Conservation (phyloP, 495 filamentous ascomycete species). For the Terfezia claveryi region DNA sequence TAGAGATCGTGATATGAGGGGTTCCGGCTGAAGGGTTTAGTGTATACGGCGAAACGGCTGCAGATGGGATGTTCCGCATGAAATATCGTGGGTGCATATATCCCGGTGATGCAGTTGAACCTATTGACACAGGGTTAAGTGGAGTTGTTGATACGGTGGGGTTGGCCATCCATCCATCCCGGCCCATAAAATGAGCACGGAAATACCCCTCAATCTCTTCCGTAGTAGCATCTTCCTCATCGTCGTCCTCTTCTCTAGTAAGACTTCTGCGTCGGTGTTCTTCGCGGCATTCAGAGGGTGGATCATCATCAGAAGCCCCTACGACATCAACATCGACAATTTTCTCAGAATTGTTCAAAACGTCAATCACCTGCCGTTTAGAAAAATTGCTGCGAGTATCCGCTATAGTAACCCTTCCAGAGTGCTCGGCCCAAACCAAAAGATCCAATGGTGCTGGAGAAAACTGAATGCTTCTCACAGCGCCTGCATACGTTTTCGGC, state of each 20-base stretch:
- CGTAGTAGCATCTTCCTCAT: slow-evolving; percentile 8
- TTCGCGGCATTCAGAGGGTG: slow-evolving; percentile 10
- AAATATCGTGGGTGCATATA: neutral
- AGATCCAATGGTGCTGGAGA: slow-evolving; percentile 78
- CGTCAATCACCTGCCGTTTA: slow-evolving; percentile 40
- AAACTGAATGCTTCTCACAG: slow-evolving; percentile 78
- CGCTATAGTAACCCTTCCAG: slow-evolving; percentile 59
- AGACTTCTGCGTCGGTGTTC: slow-evolving; percentile 5
- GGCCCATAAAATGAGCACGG: neutral
- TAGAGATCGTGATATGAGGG: no score
- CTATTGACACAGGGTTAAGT: neutral
- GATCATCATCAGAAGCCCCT: slow-evolving; percentile 8
- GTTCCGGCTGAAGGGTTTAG: no score
- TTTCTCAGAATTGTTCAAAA: slow-evolving; percentile 14
- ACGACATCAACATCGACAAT: slow-evolving; percentile 13
- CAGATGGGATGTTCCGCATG: neutral
- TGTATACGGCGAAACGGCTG: neutral
- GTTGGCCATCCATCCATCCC: neutral
- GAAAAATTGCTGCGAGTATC: slow-evolving; percentile 60
- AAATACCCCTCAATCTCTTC: neutral
- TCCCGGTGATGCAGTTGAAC: neutral
- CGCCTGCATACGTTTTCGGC: slow-evolving; percentile 39
- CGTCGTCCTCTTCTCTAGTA: slow-evolving; percentile 10
- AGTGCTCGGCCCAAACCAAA: slow-evolving; percentile 80
- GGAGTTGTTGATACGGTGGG: no score